These are phyloP conservation scores for Zygosaccharomyces sapae DNA, from an alignment of 1,139 yeast genomes.

Conservation along the genomic window DNA sequence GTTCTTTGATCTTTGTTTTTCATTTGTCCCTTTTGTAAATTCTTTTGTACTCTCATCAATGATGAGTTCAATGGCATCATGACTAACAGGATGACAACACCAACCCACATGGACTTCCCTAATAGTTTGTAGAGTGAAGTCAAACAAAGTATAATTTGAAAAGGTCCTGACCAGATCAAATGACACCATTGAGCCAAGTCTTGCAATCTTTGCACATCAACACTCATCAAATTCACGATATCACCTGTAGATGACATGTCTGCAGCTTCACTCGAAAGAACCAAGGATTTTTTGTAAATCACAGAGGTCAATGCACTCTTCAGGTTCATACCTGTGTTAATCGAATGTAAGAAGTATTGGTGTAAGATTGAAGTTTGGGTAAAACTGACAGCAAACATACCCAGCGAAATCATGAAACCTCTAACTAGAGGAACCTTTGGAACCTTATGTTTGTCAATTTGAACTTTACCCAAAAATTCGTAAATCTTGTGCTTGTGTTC, in stretches of 20 bases:
- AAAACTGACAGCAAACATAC: conserved; percentile 80
- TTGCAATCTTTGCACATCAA: conserved; percentile 90
- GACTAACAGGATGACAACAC: conserved; percentile 74
- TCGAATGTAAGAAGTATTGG: conserved; percentile 86
- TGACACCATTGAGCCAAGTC: conserved; percentile 85
- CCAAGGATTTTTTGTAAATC: conserved; percentile 75
- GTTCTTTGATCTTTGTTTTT: conserved; percentile 65
- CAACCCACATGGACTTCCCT: conserved; percentile 97
- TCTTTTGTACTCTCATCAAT: conserved; percentile 70
- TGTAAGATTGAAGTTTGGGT: conserved; percentile 81
- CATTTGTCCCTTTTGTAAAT: conserved; percentile 72
- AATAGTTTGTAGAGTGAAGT: conserved; percentile 67
- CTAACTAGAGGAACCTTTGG: conserved; percentile 52
- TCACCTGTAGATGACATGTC: conserved; percentile 88
- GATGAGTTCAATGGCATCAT: conserved; percentile 82
- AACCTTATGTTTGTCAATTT: conserved; percentile 26
- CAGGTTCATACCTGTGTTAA: conserved; percentile 86
- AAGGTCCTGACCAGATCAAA: conserved; percentile 94
- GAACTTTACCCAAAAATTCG: conserved; percentile 4
- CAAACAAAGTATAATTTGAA: conserved; percentile 80
- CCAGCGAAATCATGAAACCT: conserved; percentile 78
- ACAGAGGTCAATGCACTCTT: conserved; percentile 75
- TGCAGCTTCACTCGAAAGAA: conserved; percentile 79
- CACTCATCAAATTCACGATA: conserved; percentile 94
- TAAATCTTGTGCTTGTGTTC: conserved; percentile 33